Evolutionary conservation across 2,329 filamentous ascomycete species (phyloP).

Genomic region (Phialocephala sp.): DNA sequence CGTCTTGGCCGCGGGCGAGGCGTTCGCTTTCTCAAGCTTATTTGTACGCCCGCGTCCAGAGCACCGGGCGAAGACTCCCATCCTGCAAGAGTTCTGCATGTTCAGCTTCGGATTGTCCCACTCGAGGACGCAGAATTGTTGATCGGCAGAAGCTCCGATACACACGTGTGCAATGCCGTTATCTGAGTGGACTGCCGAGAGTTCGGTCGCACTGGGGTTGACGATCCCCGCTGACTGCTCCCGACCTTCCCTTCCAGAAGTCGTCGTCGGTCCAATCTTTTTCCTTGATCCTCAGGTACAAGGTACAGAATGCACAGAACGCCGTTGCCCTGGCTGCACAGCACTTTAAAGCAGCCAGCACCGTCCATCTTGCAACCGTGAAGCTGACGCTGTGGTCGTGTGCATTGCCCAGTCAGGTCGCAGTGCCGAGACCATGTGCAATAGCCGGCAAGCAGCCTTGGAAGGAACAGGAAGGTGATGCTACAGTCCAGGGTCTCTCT

Average conservation of each 20-base stretch:
- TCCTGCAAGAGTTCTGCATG: not conserved
- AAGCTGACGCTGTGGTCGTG: conserved; percentile 1
- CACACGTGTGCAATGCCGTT: conserved; percentile 1
- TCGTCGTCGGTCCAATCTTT: conserved; percentile 9
- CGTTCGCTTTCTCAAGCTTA: not conserved
- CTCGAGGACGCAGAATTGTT: not conserved
- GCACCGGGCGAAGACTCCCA: not conserved
- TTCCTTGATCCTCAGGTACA: conserved; percentile 15
- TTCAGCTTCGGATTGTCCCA: not conserved
- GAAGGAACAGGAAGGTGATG: conserved; percentile 4
- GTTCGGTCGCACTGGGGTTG: conserved; percentile 9
- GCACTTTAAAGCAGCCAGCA: conserved; percentile 13
- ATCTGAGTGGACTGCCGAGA: conserved; percentile 11
- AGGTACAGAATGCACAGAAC: not conserved
- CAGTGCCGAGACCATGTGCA: conserved; percentile 12
- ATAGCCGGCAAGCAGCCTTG: not conserved
- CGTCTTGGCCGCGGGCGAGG: conserved; percentile 3
- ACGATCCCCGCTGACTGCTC: not conserved
- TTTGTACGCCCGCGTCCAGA: not conserved
- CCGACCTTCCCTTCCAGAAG: conserved; percentile 11
- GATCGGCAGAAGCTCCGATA: not conserved
- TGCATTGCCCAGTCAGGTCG: conserved; percentile 11
- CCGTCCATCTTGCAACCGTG: not conserved
- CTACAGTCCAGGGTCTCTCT: not conserved
- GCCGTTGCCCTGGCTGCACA: not conserved